Base-by-base conservation (phyloP, 2,329 filamentous ascomycete species). In the Hypomyces perniciosus region DNA sequence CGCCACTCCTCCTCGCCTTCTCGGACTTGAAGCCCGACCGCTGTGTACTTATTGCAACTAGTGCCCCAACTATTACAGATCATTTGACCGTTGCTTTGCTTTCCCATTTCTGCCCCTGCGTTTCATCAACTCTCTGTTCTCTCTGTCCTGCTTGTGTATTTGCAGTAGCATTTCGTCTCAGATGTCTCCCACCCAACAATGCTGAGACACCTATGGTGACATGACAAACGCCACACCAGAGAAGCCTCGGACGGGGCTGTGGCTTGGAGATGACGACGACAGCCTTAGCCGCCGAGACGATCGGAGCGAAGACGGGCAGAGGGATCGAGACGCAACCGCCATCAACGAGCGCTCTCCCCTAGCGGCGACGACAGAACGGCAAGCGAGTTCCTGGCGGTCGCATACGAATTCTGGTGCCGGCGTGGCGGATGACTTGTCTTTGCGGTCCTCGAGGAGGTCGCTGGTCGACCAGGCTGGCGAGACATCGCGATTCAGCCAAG, bases 311-410 rank as follows among this genome's bases (percentile, higher is more conserved):
- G 40, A 26, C 10, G 6, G 33, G 9, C 9, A 29, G 30, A 20
- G 33, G 20, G 47, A 45, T 29, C 34, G 9, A 1, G 35, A 42
- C 8, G 3, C 8, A n/a, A 20, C 10, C 2, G 29, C 27, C 8
- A 4, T 40, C 6, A 20, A 35, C 26, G 48, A 51, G 6, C 31
- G 12, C 20, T n/a, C 35, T 28, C 13, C 33, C 9, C 27, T 26
- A 48, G 4, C 44, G n/a, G 35, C 13, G 13, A n/a, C 44, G 3
- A 30, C 35, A 6, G 12, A 30, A 9, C 30, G 39, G n/a, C 38
- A 28, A 2, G 9, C 48, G 30, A 50, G 27, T 8, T 43, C 50
- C n/a, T 48, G 44, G 8, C 56, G 56, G 13, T 52, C 52, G 12
- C 44, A 50, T 9, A 50, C 53, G 3, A 55, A 56, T 7, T 28